phyloP scores from a whole-genome alignment of 2,329 filamentous ascomycete genomes.

The Fusarium albidum region DNA sequence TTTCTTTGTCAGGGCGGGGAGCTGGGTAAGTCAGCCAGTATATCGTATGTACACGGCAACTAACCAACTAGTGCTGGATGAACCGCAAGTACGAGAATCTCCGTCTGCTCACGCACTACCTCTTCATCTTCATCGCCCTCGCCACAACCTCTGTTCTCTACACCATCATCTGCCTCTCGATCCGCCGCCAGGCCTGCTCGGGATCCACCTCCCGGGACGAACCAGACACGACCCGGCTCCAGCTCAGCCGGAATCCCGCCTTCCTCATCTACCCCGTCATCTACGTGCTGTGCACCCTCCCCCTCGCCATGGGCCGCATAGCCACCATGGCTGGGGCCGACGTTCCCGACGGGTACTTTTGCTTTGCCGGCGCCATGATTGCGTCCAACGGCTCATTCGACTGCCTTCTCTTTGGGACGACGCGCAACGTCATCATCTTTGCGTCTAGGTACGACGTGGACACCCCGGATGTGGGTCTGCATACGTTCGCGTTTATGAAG shows the following conservation, averaged over 20 bases:
- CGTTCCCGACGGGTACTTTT: conserved; percentile 63
- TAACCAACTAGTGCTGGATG: conserved; percentile 71
- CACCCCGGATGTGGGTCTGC: conserved; percentile 56
- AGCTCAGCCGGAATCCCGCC: conserved; percentile 53
- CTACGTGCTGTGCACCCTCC: conserved; percentile 74
- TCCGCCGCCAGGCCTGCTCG: conserved; percentile 41
- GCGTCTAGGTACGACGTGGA: conserved; percentile 46
- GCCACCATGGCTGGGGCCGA: conserved; percentile 64
- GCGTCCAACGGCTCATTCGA: conserved; percentile 65
- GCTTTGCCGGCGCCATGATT: conserved; percentile 66
- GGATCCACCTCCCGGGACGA: conserved; percentile 15
- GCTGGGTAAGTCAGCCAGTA: conserved; percentile 69
- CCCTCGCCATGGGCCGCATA: conserved; percentile 71
- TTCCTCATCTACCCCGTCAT: conserved; percentile 75
- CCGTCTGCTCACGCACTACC: conserved; percentile 68
- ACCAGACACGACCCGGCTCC: conserved; percentile 20
- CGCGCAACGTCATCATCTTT: conserved; percentile 62
- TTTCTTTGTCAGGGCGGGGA: conserved; percentile 70
- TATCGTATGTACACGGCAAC: no score
- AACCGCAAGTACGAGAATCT: conserved; percentile 60
- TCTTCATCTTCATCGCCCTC: conserved; percentile 66
- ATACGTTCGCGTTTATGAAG: conserved; percentile 61
- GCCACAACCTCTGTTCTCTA: conserved; percentile 51
- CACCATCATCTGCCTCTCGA: conserved; percentile 49
- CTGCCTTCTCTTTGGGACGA: conserved; percentile 61